A percentile compares a stretch with the other conserved stretches of the same genome.
Evolutionary conservation across 2,329 filamentous ascomycete genomes (phyloP).

Genomic region (Colletotrichum eleusines): DNA sequence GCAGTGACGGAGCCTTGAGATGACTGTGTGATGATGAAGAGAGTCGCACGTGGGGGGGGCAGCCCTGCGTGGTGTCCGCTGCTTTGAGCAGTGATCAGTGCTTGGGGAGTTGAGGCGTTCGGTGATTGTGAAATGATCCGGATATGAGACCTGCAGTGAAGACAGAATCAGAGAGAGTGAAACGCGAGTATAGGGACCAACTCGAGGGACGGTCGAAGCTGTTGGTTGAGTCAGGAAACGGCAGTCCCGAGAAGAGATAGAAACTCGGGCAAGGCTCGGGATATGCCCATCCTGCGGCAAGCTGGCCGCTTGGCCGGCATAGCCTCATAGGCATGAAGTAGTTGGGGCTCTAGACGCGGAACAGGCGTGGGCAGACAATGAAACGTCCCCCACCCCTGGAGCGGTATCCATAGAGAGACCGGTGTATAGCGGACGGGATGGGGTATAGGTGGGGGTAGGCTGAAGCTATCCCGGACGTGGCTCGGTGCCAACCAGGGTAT

Average conservation of each 20-base stretch:
- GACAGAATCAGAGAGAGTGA: neutral
- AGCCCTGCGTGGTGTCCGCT: conserved; percentile 22
- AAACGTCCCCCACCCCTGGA: conserved; percentile 15
- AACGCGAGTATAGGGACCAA: neutral
- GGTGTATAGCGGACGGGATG: conserved; percentile 18
- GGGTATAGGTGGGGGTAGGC: conserved; percentile 24
- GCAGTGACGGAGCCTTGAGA: conserved; percentile 21
- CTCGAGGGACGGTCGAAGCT: conserved; percentile 22
- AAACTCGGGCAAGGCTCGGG: neutral
- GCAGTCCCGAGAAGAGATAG: conserved; percentile 17
- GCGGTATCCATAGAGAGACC: conserved; percentile 23
- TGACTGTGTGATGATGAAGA: conserved; percentile 16
- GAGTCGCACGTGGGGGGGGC: conserved; percentile 31
- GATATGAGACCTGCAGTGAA: neutral
- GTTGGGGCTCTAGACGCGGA: conserved; percentile 13
- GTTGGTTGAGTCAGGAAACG: conserved; percentile 30
- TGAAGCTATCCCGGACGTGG: conserved; percentile 38
- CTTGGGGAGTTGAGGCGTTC: neutral
- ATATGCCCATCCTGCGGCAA: conserved; percentile 5
- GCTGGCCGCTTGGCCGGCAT: conserved; percentile 30
- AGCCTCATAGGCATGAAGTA: conserved; percentile 22
- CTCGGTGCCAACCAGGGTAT: conserved; percentile 29
- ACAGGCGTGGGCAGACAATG: conserved; percentile 21
- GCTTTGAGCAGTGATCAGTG: conserved; percentile 13
- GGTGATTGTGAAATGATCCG: conserved; percentile 1